Evolutionary conservation across 805 yeast species (phyloP), one percentile per base, ranked within the genome.

Genomic region (Nakazawaea ambrosiae): DNA sequence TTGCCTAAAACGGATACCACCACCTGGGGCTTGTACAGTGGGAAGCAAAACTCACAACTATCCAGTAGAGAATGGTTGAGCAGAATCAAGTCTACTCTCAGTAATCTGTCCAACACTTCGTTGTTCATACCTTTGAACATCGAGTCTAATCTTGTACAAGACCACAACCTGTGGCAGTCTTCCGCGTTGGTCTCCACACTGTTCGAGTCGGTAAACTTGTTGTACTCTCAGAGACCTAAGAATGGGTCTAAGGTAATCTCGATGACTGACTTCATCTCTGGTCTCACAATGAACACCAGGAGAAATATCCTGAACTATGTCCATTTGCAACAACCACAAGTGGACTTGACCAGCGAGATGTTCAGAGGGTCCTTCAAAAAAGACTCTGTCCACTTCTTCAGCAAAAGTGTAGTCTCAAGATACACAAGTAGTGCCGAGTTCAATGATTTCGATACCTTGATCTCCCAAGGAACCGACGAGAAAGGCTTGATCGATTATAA

Each of bases 91-190:
- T 62, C 70, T 22, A 62, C 63, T 11, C 48, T 73, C 2, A 70
- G 66, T 8, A 49, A 80, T 7, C 48, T 73, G 16, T 65, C 66
- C 27, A 60, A 62, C 36, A 63, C 79, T 0, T 68, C 81, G 6
- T 49, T 85, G 17, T 63, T 73, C 31, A 52, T 85, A 9, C 90
- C 94, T 0, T 20, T 84, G 8, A 50, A 56, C 11, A 48, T 51
- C 3, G 31, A 47, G 3, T 49, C 59, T 2, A 23, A 36, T 2
- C 17, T 11, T 5, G 20, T 16, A 29, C 47, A 47, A 48, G 40
- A 49, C 39, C 50, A 55, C n/a, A 60, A 59, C 40, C 35, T 50
- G 14, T 78, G 82, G 82, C 63, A 69, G 24, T 44, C 53, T 4
- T 54, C 67, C 0, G 55, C 66, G 8, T 42, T 63, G 28, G 60